phyloP scores from a whole-genome alignment of 768 basidiomycete species.

The Suillus plorans region DNA sequence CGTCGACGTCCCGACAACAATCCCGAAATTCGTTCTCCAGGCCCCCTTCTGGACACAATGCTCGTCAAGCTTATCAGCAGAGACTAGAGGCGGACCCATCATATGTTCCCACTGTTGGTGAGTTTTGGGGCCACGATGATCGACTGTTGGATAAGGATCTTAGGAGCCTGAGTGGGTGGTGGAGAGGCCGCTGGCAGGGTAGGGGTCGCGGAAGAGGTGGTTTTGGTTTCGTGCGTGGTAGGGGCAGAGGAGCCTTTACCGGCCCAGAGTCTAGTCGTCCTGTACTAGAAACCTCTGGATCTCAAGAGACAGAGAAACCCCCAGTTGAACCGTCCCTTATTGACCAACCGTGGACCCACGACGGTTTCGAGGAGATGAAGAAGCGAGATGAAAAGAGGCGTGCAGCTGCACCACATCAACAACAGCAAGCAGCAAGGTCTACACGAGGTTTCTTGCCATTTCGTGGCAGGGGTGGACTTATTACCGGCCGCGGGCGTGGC shows the following conservation, averaged over 20 bases:
- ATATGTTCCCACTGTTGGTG: slow-evolving; percentile 86
- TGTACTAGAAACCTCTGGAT: slow-evolving; percentile 9
- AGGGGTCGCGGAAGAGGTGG: slow-evolving; percentile 61
- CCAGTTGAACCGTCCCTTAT: slow-evolving; percentile 50
- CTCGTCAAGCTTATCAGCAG: slow-evolving; percentile 84
- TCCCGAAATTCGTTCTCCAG: slow-evolving; percentile 23
- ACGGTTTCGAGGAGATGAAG: slow-evolving; percentile 88
- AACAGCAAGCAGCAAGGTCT: slow-evolving; percentile 29
- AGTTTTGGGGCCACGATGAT: slow-evolving; percentile 96
- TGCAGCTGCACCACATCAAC: slow-evolving; percentile 36
- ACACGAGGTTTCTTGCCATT: slow-evolving; percentile 36
- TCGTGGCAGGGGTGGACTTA: slow-evolving; percentile 50
- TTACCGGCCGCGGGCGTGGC: slow-evolving; percentile 42
- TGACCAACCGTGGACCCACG: slow-evolving; percentile 78
- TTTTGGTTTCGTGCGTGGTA: slow-evolving; percentile 50
- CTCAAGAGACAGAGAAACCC: slow-evolving; percentile 20
- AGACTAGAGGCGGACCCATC: slow-evolving; percentile 83
- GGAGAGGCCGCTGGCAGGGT: slow-evolving; percentile 78
- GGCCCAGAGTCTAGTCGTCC: slow-evolving; percentile 13
- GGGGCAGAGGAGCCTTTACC: slow-evolving; percentile 48
- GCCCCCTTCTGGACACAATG: slow-evolving; percentile 54
- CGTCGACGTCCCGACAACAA: slow-evolving; percentile 39
- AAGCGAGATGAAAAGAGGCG: slow-evolving; percentile 60
- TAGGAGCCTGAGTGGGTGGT: slow-evolving; percentile 83
- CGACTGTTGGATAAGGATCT: slow-evolving; percentile 81